phyloP scores from a whole-genome alignment of 306 rosid genomes.

The Mucuna pruriens region DNA sequence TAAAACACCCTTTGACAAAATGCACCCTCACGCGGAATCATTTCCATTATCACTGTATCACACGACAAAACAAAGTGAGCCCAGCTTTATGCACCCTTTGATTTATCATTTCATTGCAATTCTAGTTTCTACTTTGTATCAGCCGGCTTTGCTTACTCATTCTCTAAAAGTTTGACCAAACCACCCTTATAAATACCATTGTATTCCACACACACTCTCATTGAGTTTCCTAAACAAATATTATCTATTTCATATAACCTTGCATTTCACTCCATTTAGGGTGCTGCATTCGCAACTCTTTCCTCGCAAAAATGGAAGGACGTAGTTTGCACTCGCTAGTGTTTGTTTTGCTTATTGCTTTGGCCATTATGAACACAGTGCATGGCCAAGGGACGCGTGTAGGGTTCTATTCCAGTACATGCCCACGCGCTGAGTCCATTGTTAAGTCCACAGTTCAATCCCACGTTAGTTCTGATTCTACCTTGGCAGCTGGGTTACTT shows the following conservation, averaged over 20 bases:
- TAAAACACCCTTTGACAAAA: neutral
- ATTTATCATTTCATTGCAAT: neutral
- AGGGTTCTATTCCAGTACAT: conserved; percentile 45
- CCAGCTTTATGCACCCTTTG: too few relatives aligned
- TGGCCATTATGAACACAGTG: conserved; percentile 4
- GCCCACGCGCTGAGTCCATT: conserved; percentile 53
- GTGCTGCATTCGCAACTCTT: neutral
- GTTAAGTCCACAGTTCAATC: conserved; percentile 47
- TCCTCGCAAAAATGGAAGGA: neutral
- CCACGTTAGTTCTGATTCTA: conserved; percentile 36
- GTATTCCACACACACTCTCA: neutral
- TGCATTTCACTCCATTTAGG: neutral
- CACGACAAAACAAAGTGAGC: neutral
- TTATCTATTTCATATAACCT: neutral
- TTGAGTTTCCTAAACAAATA: neutral
- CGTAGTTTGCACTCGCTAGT: neutral
- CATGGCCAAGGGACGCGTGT: conserved; percentile 44
- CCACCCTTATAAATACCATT: conserved; percentile 5
- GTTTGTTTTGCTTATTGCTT: conserved; percentile 21
- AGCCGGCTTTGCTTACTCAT: conserved; percentile 26
- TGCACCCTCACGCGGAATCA: neutral
- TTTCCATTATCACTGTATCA: neutral
- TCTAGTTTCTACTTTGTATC: neutral
- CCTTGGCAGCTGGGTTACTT: conserved; percentile 49
- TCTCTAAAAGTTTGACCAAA: neutral